These are phyloP conservation scores for Mortierella sp. DNA, from an alignment of 371 early-diverging fungal species.

Conservation along the genomic window DNA sequence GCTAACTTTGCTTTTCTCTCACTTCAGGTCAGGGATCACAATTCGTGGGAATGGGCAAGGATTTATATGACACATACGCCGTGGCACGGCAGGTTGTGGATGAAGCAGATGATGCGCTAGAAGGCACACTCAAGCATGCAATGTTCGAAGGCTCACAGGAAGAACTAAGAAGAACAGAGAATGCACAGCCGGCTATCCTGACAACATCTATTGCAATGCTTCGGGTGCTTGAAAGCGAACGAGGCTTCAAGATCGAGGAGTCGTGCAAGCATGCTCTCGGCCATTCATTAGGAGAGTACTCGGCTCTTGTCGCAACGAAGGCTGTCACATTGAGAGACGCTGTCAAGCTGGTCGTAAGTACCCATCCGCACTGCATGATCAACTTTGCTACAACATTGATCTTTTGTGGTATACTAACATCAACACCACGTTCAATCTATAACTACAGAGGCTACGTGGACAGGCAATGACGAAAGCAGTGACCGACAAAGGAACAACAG, in stretches of 20 bases:
- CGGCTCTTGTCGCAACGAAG: slow-evolving; percentile 85
- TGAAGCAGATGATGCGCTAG: slow-evolving; percentile 88
- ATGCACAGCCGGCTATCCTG: slow-evolving; percentile 96
- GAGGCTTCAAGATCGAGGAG: slow-evolving; percentile 79
- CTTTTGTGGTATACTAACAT: no score
- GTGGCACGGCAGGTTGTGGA: slow-evolving; percentile 87
- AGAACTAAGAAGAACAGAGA: slow-evolving; percentile 82
- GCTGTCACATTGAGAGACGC: slow-evolving; percentile 84
- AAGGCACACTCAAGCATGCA: slow-evolving; percentile 70
- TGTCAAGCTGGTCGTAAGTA: slow-evolving; percentile 79
- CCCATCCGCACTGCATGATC: no score
- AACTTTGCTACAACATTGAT: background rate
- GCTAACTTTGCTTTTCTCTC: background rate
- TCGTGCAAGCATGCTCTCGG: slow-evolving; percentile 85
- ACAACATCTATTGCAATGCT: slow-evolving; percentile 90
- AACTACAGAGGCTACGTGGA: slow-evolving; percentile 75
- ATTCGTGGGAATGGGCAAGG: slow-evolving; percentile 93
- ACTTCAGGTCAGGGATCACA: slow-evolving; percentile 85
- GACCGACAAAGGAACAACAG: slow-evolving; percentile 71
- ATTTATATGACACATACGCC: slow-evolving; percentile 81
- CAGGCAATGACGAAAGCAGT: slow-evolving; percentile 88
- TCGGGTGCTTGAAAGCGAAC: slow-evolving; percentile 86
- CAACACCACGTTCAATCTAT: background rate
- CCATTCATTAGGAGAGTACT: slow-evolving; percentile 96
- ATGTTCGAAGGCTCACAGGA: slow-evolving; percentile 87